Conservation (phyloP, 2,329 filamentous ascomycete species). For the Plectosphaerella sp. region DNA sequence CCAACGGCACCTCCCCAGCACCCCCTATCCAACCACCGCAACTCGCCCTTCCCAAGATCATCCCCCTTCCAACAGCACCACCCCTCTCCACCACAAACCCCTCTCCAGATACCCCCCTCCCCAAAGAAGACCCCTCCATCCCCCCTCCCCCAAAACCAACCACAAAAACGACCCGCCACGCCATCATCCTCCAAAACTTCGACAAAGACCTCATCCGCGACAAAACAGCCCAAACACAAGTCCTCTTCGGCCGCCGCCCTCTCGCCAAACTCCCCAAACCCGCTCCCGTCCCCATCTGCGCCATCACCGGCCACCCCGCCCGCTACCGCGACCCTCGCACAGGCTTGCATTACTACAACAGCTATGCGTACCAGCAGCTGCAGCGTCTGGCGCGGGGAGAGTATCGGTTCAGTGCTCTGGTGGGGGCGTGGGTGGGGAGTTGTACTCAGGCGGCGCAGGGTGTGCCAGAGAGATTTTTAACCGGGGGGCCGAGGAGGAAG, state of each 20-base stretch:
- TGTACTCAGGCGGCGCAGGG: slow-evolving; percentile 62
- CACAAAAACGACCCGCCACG: slow-evolving; percentile 45
- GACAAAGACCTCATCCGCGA: slow-evolving; percentile 52
- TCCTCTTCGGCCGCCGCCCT: slow-evolving; percentile 51
- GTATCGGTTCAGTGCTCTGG: slow-evolving; percentile 75
- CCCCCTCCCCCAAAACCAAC: background rate
- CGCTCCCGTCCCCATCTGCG: slow-evolving; percentile 57
- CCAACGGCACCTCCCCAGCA: slow-evolving; percentile 15
- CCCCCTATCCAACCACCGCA: slow-evolving; percentile 11
- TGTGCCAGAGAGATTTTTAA: slow-evolving; percentile 72
- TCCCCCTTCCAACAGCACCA: background rate
- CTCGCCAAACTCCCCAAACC: slow-evolving; percentile 55
- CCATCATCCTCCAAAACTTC: slow-evolving; percentile 58
- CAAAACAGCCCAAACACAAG: slow-evolving; percentile 51
- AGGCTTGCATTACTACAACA: slow-evolving; percentile 74
- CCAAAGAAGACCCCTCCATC: slow-evolving; percentile 1
- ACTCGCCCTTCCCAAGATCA: background rate
- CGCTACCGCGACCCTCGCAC: slow-evolving; percentile 83
- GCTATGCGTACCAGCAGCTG: slow-evolving; percentile 77
- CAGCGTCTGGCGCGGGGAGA: slow-evolving; percentile 68
- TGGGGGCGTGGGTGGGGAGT: slow-evolving; percentile 80
- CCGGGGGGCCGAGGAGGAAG: slow-evolving; percentile 15
- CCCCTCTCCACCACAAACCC: background rate
- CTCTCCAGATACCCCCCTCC: slow-evolving; percentile 3
- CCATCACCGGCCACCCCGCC: slow-evolving; percentile 77